Percentiles rank a stretch among this genome's conserved stretches.
These are phyloP conservation scores for Eucalyptus brandiana DNA, from an alignment of 345 rosid genomes.

Conservation along the genomic window DNA sequence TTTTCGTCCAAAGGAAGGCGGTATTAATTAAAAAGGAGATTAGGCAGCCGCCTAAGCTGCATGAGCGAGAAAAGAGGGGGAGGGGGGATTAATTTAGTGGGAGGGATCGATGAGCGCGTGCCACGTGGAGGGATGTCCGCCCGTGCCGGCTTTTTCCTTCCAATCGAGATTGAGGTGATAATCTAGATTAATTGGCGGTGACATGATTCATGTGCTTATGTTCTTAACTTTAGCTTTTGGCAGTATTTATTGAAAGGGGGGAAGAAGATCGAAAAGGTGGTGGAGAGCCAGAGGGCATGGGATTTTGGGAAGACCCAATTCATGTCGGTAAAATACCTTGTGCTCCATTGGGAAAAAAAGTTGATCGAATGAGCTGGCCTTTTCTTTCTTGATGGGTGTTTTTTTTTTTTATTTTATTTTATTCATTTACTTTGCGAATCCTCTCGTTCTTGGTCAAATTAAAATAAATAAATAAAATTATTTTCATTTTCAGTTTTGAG, in stretches of 20 bases:
- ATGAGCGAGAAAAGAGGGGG: neutral
- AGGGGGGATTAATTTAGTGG: neutral
- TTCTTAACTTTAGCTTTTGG: neutral
- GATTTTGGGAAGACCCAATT: neutral
- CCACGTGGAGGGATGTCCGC: neutral
- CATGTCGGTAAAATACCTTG: neutral
- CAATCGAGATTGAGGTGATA: neutral
- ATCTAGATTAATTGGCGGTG: neutral
- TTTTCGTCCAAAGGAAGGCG: neutral
- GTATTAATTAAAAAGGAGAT: neutral
- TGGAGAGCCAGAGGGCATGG: neutral
- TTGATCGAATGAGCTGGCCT: neutral
- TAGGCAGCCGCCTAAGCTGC: neutral
- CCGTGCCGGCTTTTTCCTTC: neutral
- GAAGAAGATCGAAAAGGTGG: neutral
- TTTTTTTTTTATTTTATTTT: neutral
- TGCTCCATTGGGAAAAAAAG: neutral
- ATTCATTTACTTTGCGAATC: neutral
- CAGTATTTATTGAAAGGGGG: neutral
- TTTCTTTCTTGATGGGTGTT: neutral
- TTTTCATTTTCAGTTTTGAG: too few relatives aligned
- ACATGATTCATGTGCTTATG: neutral
- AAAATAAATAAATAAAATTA: neutral
- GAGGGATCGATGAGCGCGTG: neutral
- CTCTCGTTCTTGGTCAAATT: neutral